phyloP scores from a whole-genome alignment of 2,329 filamentous ascomycete species.

The Cordyceps pruinosa region DNA sequence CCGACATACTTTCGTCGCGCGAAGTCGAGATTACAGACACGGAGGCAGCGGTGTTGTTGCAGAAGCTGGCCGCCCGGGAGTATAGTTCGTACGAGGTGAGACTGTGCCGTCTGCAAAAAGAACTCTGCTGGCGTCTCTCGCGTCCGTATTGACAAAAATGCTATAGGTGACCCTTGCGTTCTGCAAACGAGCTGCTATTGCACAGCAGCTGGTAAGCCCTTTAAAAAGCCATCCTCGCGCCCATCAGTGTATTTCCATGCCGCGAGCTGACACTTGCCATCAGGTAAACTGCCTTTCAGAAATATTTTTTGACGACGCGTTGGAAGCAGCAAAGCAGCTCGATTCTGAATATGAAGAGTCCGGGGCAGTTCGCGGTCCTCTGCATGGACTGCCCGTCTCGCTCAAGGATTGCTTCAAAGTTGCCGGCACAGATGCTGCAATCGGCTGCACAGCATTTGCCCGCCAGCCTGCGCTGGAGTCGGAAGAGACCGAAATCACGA shows the following conservation, averaged over 20 bases:
- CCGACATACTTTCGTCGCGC: not conserved
- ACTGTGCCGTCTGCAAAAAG: not conserved
- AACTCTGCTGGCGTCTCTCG: not conserved
- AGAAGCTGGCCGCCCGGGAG: not conserved
- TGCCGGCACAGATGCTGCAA: not conserved
- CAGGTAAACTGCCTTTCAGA: not conserved
- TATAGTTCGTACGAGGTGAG: not conserved
- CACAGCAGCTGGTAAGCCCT: not conserved
- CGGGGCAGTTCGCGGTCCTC: not conserved
- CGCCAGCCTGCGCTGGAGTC: not conserved
- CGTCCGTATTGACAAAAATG: not conserved
- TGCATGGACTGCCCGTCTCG: not conserved
- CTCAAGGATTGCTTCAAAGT: slow-evolving; percentile 6
- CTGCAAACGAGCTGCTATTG: not conserved
- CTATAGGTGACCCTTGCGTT: not conserved
- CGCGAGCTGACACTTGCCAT: not conserved
- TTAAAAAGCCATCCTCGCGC: not conserved
- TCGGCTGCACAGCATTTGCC: not conserved
- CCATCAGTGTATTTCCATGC: too few relatives aligned
- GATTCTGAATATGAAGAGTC: not conserved
- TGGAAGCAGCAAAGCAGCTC: not conserved
- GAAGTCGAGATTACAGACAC: not conserved
- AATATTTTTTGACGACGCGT: not conserved
- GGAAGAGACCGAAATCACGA: not conserved
- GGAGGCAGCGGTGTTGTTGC: not conserved